phyloP scores from a whole-genome alignment of 306 rosid species.

The Betula pendula region DNA sequence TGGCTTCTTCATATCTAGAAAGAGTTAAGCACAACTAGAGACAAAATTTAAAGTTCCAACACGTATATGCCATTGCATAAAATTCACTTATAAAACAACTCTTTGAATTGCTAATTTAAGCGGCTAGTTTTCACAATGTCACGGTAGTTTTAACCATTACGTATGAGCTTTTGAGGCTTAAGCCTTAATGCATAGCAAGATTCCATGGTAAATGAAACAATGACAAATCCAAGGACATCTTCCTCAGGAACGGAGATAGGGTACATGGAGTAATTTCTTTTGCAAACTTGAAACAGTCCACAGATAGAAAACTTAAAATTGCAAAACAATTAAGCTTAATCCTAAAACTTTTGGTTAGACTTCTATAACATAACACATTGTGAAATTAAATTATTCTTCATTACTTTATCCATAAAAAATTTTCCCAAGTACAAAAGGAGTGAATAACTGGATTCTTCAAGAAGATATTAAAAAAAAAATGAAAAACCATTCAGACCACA shows the following conservation, averaged over 20 bases:
- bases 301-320: too few species aligned
- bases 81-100: neutral
- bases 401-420: too few species aligned
- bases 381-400: too few species aligned
- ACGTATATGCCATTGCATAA: neutral
- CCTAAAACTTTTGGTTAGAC: too few species aligned
- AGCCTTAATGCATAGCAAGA: neutral
- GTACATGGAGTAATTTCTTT: too few species aligned
- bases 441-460: neutral
- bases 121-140: neutral
- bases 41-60: neutral
- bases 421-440: neutral
- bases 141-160: neutral
- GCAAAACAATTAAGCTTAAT: too few species aligned
- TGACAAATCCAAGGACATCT: neutral
- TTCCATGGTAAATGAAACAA: neutral
- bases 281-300: too few species aligned
- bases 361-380: too few species aligned
- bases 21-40: conserved; percentile 47
- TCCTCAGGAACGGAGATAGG: neutral
- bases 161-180: neutral
- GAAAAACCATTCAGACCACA: neutral
- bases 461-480: neutral
- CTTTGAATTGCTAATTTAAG: neutral
- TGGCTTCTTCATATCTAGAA: conserved; percentile 83